Percentiles rank a stretch among this genome's conserved stretches.
These are phyloP conservation scores for Cryptococcus deneoformans DNA, from an alignment of 1,284 basidiomycete genomes.

Conservation along the genomic window DNA sequence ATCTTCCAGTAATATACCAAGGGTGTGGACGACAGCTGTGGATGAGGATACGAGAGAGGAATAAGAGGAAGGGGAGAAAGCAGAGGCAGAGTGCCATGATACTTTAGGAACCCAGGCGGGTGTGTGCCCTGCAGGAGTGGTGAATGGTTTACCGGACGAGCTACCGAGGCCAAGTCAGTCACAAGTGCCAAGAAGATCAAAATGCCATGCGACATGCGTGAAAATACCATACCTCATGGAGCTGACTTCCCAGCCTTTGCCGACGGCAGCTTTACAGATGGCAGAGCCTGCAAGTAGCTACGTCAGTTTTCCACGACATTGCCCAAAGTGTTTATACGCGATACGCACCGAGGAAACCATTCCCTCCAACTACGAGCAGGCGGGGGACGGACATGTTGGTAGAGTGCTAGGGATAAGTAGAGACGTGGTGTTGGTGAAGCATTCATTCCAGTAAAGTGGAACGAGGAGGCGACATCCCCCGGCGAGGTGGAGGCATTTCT, in stretches of 20 bases:
- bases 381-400: slow-evolving; percentile 23
- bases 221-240: slow-evolving; percentile 68
- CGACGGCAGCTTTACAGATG: slow-evolving; percentile 80
- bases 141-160: slow-evolving; percentile 80
- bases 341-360: slow-evolving; percentile 81
- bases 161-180: slow-evolving; percentile 49
- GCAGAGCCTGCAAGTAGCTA: slow-evolving; percentile 68
- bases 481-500: background rate
- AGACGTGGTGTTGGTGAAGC: background rate
- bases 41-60: slow-evolving; percentile 60
- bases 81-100: slow-evolving; percentile 76
- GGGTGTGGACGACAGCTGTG: slow-evolving; percentile 85
- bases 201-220: no score
- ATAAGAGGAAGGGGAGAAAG: slow-evolving; percentile 73
- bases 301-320: background rate
- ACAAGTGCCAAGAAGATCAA: background rate
- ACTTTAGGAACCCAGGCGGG: slow-evolving; percentile 78
- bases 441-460: background rate
- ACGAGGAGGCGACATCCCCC: background rate
- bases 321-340: background rate
- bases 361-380: slow-evolving; percentile 87
- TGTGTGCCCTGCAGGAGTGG: slow-evolving; percentile 80
- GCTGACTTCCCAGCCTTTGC: slow-evolving; percentile 78
- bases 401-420: background rate
- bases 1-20: slow-evolving; percentile 88